phyloP scores from a whole-genome alignment of 306 rosid genomes.

The Quercus agrifolia region DNA sequence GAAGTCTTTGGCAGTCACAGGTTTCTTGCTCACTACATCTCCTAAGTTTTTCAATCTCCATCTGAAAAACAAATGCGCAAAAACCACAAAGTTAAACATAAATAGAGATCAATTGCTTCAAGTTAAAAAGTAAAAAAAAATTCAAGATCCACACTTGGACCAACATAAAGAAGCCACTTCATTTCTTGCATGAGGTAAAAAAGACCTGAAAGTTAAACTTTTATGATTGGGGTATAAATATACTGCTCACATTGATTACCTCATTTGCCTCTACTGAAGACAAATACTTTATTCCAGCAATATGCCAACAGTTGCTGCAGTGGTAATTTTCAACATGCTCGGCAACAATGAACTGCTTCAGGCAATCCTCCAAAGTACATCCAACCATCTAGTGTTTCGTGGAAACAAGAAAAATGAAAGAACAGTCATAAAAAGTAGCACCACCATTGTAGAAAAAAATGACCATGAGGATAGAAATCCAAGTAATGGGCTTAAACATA shows the following conservation, averaged over 20 bases:
- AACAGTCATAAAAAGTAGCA: conserved; percentile 1
- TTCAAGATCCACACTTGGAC: neutral
- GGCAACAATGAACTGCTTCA: conserved; percentile 69
- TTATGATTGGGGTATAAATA: neutral
- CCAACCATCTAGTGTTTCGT: conserved; percentile 46
- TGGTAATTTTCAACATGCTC: conserved; percentile 82
- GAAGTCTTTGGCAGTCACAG: conserved; percentile 51
- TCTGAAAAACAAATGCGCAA: conserved; percentile 42
- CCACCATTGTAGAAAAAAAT: conserved; percentile 2
- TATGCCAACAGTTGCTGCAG: conserved; percentile 86
- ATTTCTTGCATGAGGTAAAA: neutral
- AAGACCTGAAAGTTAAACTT: neutral
- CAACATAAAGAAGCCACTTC: neutral
- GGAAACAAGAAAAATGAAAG: conserved; percentile 9
- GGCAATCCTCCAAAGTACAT: conserved; percentile 71
- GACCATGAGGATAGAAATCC: conserved; percentile 1
- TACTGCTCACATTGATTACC: conserved; percentile 37
- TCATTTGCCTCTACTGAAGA: conserved; percentile 53
- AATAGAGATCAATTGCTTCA: conserved; percentile 15
- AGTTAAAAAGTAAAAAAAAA: neutral
- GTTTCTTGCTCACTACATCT: conserved; percentile 62
- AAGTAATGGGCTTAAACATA: conserved; percentile 22
- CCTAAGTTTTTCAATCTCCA: conserved; percentile 57
- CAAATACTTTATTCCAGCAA: conserved; percentile 70
- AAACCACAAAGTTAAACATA: conserved; percentile 17